These are phyloP conservation scores for Pseudonectria foliicola DNA, from an alignment of 2,329 filamentous ascomycete species.

Conservation along the genomic window DNA sequence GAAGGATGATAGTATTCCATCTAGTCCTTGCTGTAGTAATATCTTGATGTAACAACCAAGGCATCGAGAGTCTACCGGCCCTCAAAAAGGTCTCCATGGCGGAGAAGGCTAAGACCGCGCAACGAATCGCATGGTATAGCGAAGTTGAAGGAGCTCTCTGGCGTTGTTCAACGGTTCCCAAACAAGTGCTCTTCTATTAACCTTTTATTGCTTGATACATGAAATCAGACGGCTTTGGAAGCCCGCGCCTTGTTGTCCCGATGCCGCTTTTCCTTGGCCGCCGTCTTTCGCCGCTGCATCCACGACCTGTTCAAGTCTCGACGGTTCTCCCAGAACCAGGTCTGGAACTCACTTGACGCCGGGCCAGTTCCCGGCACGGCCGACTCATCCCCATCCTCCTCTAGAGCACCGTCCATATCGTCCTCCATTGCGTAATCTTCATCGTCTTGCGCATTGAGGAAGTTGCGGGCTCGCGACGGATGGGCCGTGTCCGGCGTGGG, in stretches of 20 bases:
- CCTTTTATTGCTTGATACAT: too few species aligned
- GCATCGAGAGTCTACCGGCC: too few species aligned
- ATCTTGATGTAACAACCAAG: too few species aligned
- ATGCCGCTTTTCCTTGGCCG: constrained; percentile 59
- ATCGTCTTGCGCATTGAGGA: constrained; percentile 42
- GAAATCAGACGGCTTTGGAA: constrained; percentile 27
- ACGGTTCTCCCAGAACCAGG: constrained; percentile 62
- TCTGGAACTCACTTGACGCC: constrained; percentile 49
- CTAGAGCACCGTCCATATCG: constrained; percentile 39
- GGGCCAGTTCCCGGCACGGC: constrained; percentile 18
- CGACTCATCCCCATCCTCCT: constrained; percentile 24
- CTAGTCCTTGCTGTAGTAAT: too few species aligned
- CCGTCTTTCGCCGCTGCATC: constrained; percentile 57
- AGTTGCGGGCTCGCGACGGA: constrained; percentile 55
- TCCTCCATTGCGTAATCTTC: constrained; percentile 26
- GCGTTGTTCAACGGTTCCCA: too few species aligned
- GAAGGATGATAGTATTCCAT: too few species aligned
- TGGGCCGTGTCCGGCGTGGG: constrained; percentile 92
- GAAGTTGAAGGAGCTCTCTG: too few species aligned
- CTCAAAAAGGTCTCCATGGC: too few species aligned
- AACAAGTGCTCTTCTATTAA: background rate
- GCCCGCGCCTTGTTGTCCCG: constrained; percentile 55
- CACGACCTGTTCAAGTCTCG: constrained; percentile 59
- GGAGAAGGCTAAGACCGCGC: too few species aligned
- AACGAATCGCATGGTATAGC: too few species aligned